Conservation (phyloP, 163 green algal species). For the Scenedesmus sp. region DNA sequence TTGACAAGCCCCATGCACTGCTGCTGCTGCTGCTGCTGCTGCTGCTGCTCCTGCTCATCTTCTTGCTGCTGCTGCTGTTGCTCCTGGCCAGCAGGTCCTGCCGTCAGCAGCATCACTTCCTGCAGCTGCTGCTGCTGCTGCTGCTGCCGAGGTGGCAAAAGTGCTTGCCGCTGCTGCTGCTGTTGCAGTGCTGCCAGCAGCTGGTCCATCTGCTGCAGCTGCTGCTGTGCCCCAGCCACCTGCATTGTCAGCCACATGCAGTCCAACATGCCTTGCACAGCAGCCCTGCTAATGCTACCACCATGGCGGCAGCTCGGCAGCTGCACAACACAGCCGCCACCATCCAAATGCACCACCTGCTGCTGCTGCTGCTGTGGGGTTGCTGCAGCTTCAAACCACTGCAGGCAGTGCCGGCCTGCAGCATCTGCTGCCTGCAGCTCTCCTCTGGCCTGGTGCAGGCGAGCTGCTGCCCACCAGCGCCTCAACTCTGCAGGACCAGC, state of each 20-base stretch:
- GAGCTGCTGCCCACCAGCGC: slow-evolving; percentile 23
- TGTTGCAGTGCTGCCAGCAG: neutral
- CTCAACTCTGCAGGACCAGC: slow-evolving; percentile 24
- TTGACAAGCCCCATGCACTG: no score
- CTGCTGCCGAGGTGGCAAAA: neutral
- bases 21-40: neutral
- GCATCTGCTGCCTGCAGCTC: slow-evolving; percentile 22
- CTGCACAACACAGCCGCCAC: neutral
- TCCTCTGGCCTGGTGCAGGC: slow-evolving; percentile 4
- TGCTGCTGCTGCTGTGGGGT: neutral
- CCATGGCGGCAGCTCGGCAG: slow-evolving; percentile 32
- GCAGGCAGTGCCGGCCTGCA: slow-evolving; percentile 7
- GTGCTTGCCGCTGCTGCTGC: neutral
- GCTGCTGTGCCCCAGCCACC: slow-evolving; percentile 4
- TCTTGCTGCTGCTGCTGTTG: neutral
- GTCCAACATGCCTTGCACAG: neutral
- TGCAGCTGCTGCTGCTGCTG: slow-evolving; percentile 8
- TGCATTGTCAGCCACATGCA: slow-evolving; percentile 44
- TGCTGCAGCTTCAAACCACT: neutral
- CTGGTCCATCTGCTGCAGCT: slow-evolving; percentile 12
- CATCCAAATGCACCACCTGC: neutral
- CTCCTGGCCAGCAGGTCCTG: neutral
- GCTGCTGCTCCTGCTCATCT: neutral
- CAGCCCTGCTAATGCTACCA: slow-evolving; percentile 1
- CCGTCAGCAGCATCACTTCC: neutral